Conservation (phyloP, 2,329 filamentous ascomycete genomes). For the Fusarium robinianum region DNA sequence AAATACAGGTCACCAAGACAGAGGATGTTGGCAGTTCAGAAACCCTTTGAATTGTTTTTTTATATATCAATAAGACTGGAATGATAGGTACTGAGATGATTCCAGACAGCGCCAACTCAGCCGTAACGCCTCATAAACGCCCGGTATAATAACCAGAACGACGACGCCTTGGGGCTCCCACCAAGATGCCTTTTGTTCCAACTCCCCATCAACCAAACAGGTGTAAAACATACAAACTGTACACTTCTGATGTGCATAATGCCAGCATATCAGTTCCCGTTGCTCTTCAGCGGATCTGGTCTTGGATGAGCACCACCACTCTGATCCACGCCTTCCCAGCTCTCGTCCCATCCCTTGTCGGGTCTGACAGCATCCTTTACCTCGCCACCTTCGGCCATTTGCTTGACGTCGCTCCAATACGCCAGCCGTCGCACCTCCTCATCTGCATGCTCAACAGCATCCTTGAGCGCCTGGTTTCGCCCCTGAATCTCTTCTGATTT, state of each 20-base stretch:
- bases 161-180: background rate
- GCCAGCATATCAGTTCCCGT: conserved; percentile 27
- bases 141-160: conserved; percentile 6
- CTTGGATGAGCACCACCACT: conserved; percentile 53
- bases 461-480: conserved; percentile 70
- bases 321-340: conserved; percentile 58
- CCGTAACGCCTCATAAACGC: too few species aligned
- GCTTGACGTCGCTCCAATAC: conserved; percentile 85
- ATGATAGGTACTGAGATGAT: too few species aligned
- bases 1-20: too few species aligned
- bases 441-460: conserved; percentile 75
- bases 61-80: too few species aligned
- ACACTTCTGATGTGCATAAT: conserved; percentile 6
- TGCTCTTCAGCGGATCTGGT: conserved; percentile 24
- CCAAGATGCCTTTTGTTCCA: too few species aligned
- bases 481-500: conserved; percentile 39
- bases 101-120: too few species aligned
- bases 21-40: too few species aligned
- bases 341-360: conserved; percentile 43
- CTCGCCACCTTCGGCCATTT: conserved; percentile 62
- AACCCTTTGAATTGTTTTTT: too few species aligned
- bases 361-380: conserved; percentile 50
- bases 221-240: background rate
- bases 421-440: conserved; percentile 80
- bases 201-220: background rate